Conservation (phyloP, 169 alveolate species). For the Besnoitia besnoiti region DNA sequence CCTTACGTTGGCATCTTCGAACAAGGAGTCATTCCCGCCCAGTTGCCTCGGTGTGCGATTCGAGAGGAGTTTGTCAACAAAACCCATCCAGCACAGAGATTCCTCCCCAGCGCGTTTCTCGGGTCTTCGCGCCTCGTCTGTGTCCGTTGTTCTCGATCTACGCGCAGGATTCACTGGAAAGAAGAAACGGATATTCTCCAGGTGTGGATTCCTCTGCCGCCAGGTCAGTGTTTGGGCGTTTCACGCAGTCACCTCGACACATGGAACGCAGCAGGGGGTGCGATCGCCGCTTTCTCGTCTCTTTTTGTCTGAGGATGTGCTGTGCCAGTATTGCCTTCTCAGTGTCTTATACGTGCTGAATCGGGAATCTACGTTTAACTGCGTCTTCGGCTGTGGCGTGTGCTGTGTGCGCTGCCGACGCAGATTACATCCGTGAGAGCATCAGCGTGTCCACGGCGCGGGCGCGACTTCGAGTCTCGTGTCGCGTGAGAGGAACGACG, state of each 20-base stretch:
- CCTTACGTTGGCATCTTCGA: no score
- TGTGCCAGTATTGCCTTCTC: no score
- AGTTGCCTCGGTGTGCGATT: no score
- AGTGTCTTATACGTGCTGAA: no score
- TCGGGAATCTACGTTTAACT: no score
- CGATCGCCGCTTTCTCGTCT: background rate
- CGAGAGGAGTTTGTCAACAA: no score
- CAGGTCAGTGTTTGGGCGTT: constrained; percentile 1
- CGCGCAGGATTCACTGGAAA: constrained; percentile 19
- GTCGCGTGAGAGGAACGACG: background rate
- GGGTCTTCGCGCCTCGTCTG: no score
- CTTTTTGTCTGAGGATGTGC: background rate
- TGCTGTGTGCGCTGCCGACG: background rate
- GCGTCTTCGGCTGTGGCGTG: no score
- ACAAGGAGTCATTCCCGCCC: no score
- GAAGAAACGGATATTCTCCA: constrained; percentile 20
- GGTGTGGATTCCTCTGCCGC: constrained; percentile 39
- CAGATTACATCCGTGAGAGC: constrained; percentile 38
- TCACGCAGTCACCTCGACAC: background rate
- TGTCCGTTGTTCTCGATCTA: no score
- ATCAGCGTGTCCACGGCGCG: constrained; percentile 10
- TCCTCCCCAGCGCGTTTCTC: no score
- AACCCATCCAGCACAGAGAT: no score
- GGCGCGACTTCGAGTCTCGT: constrained; percentile 23
- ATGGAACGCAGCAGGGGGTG: background rate